Evolutionary conservation across 1,284 basidiomycete genomes (phyloP).

Genomic region (Rhodotorula sp.): DNA sequence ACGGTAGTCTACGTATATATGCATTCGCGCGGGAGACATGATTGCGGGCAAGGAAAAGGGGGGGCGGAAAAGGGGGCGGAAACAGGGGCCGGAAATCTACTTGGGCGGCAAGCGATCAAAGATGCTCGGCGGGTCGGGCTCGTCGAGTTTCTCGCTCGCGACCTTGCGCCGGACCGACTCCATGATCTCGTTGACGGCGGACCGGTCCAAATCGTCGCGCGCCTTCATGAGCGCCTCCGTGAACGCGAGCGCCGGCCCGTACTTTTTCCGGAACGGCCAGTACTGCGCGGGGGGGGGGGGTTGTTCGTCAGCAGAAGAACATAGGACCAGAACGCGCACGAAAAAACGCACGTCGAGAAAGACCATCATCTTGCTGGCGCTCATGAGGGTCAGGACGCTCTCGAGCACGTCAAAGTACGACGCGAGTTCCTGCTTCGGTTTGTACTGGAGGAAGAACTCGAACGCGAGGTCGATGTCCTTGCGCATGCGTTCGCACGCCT

Average conservation of each 20-base stretch:
- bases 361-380: slow-evolving; percentile 86
- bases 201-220: slow-evolving; percentile 85
- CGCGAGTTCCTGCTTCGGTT: slow-evolving; percentile 77
- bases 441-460: slow-evolving; percentile 77
- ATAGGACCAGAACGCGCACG: not conserved
- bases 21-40: not conserved
- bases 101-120: slow-evolving; percentile 37
- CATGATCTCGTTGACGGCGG: slow-evolving; percentile 86
- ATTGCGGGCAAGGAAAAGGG: not conserved
- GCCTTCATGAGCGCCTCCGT: slow-evolving; percentile 86
- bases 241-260: slow-evolving; percentile 89
- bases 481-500: slow-evolving; percentile 75
- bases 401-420: slow-evolving; percentile 83
- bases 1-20: no score
- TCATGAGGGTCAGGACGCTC: slow-evolving; percentile 76
- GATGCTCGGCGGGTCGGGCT: slow-evolving; percentile 33
- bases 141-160: slow-evolving; percentile 18
- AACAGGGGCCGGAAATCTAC: slow-evolving; percentile 2
- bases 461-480: slow-evolving; percentile 76
- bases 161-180: slow-evolving; percentile 83
- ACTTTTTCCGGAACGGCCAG: slow-evolving; percentile 89
- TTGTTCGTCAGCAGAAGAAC: not conserved
- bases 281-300: slow-evolving; percentile 33
- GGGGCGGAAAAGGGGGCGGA: not conserved
- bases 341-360: slow-evolving; percentile 70